Base-by-base conservation (phyloP, 2,329 filamentous ascomycete species). In the Magnaporthales sp. region DNA sequence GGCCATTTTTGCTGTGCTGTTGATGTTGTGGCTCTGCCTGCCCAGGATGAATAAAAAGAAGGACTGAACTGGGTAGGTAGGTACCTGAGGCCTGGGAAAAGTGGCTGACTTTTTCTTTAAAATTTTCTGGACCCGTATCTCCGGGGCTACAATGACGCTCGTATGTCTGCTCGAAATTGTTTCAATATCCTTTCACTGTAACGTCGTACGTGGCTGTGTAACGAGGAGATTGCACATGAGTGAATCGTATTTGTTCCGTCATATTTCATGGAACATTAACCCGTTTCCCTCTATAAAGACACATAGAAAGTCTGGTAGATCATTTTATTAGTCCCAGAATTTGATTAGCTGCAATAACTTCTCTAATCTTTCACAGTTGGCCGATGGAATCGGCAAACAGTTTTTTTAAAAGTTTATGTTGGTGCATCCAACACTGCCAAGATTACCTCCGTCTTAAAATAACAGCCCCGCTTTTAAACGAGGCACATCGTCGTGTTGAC, bases 1-100 rank as follows among this genome's bases (percentile, higher is more conserved):
- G 60, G 80, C 79, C 1, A 75, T 86, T 32, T 71, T 87, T 10
- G 76, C 75, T 4, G 74, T 79, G 26, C 80, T 84, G 66, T 69
- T 81, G 13, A 56, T 77, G 1, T 69, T 83, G 38, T 86, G 84
- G 84, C 70, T 75, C 26, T 70, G 75, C n/a, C 69, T 82, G 13
- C 80, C 80, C 0, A 61, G 64, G 64, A 27, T 51, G 8, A 60
- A 62, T 31, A 66, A 66, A 22, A 66, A 66, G 30, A 60, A 22
- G 29, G 64, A 66, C n/a, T 66, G 56, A 27, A 51, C n/a, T 15
- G 38, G 38, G 38, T 6, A 15, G 38, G 38, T 7, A 15, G 6
- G n/a, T 51, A 19, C 11, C n/a, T 15, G 4, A 15, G 5, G 6
- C 13, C n/a, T 51, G n/a, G n/a, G n/a, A n/a, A n/a, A n/a, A n/a